Percentiles rank a stretch among this genome's conserved stretches.
Evolutionary conservation across 192 early-diverging fungal species (phyloP).

Genomic region (Rhizophagus clarus): DNA sequence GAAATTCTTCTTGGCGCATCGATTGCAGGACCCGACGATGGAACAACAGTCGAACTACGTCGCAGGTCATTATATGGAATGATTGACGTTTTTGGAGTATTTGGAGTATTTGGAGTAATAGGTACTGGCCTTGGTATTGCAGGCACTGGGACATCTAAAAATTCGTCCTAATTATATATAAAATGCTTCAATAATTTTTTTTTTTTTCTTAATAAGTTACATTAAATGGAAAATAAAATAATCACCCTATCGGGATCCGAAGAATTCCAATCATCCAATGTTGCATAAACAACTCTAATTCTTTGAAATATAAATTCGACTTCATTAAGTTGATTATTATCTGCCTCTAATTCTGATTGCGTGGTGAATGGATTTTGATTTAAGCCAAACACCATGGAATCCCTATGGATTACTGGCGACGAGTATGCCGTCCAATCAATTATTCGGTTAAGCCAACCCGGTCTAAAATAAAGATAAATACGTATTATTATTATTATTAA

Average conservation of each 20-base stretch:
- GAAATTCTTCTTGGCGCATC: not conserved
- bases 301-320: conserved; percentile 43
- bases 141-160: conserved; percentile 13
- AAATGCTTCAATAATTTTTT: not conserved
- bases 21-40: not conserved
- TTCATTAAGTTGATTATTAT: conserved; percentile 45
- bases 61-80: conserved; percentile 2
- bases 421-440: conserved; percentile 53
- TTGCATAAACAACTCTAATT: conserved; percentile 36
- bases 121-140: conserved; percentile 4
- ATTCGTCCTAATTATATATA: not conserved
- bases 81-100: not conserved
- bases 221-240: conserved; percentile 7
- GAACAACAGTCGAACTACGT: not conserved
- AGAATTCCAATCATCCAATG: not conserved
- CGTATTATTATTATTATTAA: no score
- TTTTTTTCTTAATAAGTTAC: no score
- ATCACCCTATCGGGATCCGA: conserved; percentile 14
- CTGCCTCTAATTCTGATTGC: conserved; percentile 36
- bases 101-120: not conserved
- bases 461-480: conserved; percentile 29
- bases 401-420: conserved; percentile 16
- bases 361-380: conserved; percentile 37
- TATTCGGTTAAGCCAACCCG: conserved; percentile 53
- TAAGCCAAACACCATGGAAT: conserved; percentile 23